phyloP scores from a whole-genome alignment of 1,284 basidiomycete species.

The Phenoliferia sp. region DNA sequence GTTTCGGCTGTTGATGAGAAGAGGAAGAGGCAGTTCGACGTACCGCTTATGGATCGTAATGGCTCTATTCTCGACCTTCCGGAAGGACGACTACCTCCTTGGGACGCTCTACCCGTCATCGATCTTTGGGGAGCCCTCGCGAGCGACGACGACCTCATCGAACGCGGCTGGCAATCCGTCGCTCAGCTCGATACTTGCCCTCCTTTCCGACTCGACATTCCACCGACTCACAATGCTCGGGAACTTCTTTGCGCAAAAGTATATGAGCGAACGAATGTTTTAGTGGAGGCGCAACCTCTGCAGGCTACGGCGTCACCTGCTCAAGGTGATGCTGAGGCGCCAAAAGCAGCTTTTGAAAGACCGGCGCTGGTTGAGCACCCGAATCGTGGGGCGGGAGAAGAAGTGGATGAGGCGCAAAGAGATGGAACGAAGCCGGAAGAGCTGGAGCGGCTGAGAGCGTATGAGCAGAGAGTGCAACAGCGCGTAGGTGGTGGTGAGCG shows the following conservation, averaged over 20 bases:
- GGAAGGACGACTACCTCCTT: slow-evolving; percentile 51
- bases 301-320: not conserved
- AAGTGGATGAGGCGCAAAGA: not conserved
- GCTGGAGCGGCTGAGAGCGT: not conserved
- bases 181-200: slow-evolving; percentile 30
- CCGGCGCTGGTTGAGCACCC: not conserved
- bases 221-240: slow-evolving; percentile 40
- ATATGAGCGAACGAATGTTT: slow-evolving; percentile 16
- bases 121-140: slow-evolving; percentile 61
- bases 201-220: slow-evolving; percentile 13
- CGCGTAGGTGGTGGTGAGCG: not conserved
- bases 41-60: slow-evolving; percentile 57
- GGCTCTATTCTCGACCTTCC: slow-evolving; percentile 53
- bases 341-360: not conserved
- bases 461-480: not conserved
- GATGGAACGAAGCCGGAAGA: not conserved
- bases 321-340: not conserved
- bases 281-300: slow-evolving; percentile 22
- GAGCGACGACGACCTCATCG: slow-evolving; percentile 48
- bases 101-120: slow-evolving; percentile 57
- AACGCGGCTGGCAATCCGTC: slow-evolving; percentile 42
- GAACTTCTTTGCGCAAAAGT: slow-evolving; percentile 44
- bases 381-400: not conserved
- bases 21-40: slow-evolving; percentile 59
- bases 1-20: slow-evolving; percentile 37